Percentiles rank a stretch among this genome's conserved stretches.
phyloP scores from a whole-genome alignment of 2,329 filamentous ascomycete species.

The Cryphonectria naterciae region DNA sequence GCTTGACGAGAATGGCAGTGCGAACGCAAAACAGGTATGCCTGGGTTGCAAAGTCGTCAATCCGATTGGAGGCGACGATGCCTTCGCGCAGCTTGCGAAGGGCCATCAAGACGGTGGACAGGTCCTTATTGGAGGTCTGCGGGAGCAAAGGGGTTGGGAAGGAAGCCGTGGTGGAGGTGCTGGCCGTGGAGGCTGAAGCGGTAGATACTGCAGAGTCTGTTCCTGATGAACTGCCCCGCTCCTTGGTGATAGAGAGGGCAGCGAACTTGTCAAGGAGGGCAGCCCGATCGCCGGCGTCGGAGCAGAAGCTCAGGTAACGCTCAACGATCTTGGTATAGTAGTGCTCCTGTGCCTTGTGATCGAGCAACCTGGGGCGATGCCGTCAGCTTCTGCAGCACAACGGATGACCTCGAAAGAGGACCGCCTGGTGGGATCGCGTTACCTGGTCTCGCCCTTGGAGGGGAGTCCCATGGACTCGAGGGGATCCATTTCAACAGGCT shows the following conservation, averaged over 20 bases:
- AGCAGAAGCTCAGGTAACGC: conserved; percentile 88
- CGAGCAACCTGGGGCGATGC: conserved; percentile 60
- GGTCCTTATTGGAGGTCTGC: conserved; percentile 58
- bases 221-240: conserved; percentile 27
- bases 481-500: conserved; percentile 74
- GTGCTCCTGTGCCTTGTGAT: conserved; percentile 77
- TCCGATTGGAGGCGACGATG: conserved; percentile 76
- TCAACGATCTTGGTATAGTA: conserved; percentile 89
- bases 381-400: conserved; percentile 7
- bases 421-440: conserved; percentile 30
- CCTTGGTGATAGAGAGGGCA: conserved; percentile 54
- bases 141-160: conserved; percentile 23
- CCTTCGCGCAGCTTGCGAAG: conserved; percentile 92
- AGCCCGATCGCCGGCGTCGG: conserved; percentile 69
- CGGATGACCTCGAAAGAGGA: conserved; percentile 15
- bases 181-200: conserved; percentile 7
- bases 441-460: conserved; percentile 90
- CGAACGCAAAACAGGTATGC: conserved; percentile 92
- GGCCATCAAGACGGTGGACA: conserved; percentile 77
- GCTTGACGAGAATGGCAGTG: conserved; percentile 76
- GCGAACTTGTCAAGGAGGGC: conserved; percentile 77
- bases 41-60: conserved; percentile 81
- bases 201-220: conserved; percentile 27
- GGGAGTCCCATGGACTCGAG: conserved; percentile 82
- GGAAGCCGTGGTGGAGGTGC: conserved; percentile 14